Conservation (phyloP, 2,329 filamentous ascomycete species). For the Xylariaceae sp. region DNA sequence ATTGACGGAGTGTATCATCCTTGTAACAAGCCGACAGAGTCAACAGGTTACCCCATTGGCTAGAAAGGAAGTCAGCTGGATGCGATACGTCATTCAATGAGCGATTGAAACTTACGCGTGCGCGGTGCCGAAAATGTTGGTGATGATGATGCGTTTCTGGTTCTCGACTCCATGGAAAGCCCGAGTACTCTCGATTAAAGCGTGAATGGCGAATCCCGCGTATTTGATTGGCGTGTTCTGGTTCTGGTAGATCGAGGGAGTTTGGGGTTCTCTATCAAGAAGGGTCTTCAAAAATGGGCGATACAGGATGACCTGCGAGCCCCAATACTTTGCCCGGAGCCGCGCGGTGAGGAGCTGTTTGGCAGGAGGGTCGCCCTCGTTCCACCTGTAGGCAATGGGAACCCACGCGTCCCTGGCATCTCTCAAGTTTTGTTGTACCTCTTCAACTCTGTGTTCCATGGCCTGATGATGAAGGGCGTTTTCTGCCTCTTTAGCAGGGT, state of each 20-base stretch:
- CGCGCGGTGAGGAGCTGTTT: conserved; percentile 75
- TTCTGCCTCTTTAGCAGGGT: conserved; percentile 32
- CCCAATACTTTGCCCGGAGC: conserved; percentile 90
- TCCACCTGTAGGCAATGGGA: conserved; percentile 50
- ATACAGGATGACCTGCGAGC: conserved; percentile 84
- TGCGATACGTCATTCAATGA: not conserved
- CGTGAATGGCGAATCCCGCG: conserved; percentile 62
- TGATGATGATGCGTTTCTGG: conserved; percentile 71
- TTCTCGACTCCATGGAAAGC: conserved; percentile 67
- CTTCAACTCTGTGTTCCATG: conserved; percentile 39
- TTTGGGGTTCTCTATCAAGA: conserved; percentile 36
- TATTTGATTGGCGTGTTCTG: conserved; percentile 39
- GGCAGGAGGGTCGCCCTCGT: conserved; percentile 67
- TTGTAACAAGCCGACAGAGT: conserved; percentile 80
- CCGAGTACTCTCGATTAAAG: conserved; percentile 78
- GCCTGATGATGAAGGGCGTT: conserved; percentile 12
- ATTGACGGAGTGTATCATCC: conserved; percentile 56
- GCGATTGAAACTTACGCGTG: conserved; percentile 73
- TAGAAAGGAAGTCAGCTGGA: conserved; percentile 32
- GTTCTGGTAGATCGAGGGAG: conserved; percentile 9
- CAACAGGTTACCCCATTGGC: conserved; percentile 94
- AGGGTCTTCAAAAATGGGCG: conserved; percentile 66
- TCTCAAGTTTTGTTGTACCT: conserved; percentile 44
- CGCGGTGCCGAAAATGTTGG: conserved; percentile 93
- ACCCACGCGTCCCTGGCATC: conserved; percentile 45